Conservation (phyloP, 2,329 filamentous ascomycete genomes). For the Aureobasidium sp. region DNA sequence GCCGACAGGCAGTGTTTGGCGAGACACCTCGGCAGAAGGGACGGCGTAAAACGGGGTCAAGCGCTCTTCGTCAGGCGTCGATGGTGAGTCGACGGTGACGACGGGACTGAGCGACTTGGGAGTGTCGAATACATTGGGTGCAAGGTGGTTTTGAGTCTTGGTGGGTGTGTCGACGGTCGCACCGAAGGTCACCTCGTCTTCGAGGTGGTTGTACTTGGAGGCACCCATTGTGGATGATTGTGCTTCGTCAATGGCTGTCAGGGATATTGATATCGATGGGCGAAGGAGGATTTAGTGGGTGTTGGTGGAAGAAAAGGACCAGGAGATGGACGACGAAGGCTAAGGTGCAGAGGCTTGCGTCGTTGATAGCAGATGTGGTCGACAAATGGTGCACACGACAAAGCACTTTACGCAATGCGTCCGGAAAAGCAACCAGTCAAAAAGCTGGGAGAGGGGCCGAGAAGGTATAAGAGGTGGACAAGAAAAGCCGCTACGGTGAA, state of each 20-base stretch:
- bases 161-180: conserved; percentile 26
- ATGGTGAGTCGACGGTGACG: conserved; percentile 26
- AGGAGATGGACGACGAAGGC: neutral
- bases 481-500: conserved; percentile 7
- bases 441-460: neutral
- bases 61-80: conserved; percentile 34
- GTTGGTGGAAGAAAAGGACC: conserved; percentile 1
- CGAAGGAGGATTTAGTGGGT: neutral
- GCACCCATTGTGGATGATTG: conserved; percentile 10
- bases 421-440: neutral
- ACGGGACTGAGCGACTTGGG: conserved; percentile 29
- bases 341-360: neutral
- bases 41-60: conserved; percentile 37
- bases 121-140: conserved; percentile 26
- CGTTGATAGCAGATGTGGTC: neutral
- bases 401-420: neutral
- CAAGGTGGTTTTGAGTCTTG: conserved; percentile 22
- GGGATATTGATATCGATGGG: conserved; percentile 8
- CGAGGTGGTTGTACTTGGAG: conserved; percentile 12
- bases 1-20: conserved; percentile 17
- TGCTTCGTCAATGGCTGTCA: neutral
- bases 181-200: conserved; percentile 33
- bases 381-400: neutral
- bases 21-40: conserved; percentile 17
- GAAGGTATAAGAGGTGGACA: conserved; percentile 9